Evolutionary conservation across 192 early-diverging fungal species (phyloP), one percentile per base, ranked within the genome.

Genomic region (Ambispora gerdemannii): DNA sequence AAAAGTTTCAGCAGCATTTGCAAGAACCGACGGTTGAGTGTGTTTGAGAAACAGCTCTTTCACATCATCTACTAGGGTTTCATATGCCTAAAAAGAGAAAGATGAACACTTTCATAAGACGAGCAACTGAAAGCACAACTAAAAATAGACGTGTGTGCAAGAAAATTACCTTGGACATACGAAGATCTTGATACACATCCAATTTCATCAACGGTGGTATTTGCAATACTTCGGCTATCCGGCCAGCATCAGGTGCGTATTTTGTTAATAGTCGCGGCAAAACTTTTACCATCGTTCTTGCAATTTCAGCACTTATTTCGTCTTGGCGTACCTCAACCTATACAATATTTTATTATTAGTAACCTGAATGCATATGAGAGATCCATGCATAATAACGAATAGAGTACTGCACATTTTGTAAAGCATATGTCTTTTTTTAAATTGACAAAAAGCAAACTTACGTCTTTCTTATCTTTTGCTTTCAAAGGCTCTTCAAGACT

Each of bases 151-250:
- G 69, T 17, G 49, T 25, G 6, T 1, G 30, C n/a, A 43, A 43
- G 6, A 43, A 10, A 15, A 72, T 68, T 72, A 84, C 83, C 17
- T 77, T 62, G 63, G 71, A 36, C 72, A 79, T 76, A 7, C 81
- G 78, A 36, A 83, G 58, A 22, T 83, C 82, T 8, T 75, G 38
- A 56, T 86, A 86, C 1, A 81, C 74, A 4, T 72, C 72, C 59
- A 86, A 32, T 34, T 80, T 80, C 59, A 86, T 77, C 8, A 83
- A 59, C 8, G 73, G 76, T 20, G 81, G 80, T 13, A 83, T 75
- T 43, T 65, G 69, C 1, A 82, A 72, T 4, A 83, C 70, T 1
- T 78, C 77, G 8, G 73, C 61, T 32, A 86, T 71, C 20, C 74
- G 76, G 17, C 31, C 62, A 6, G 76, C 60, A 67, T 83, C 81